Base-by-base conservation (phyloP, 2,329 filamentous ascomycete species). In the Colletotrichum theobromicola region DNA sequence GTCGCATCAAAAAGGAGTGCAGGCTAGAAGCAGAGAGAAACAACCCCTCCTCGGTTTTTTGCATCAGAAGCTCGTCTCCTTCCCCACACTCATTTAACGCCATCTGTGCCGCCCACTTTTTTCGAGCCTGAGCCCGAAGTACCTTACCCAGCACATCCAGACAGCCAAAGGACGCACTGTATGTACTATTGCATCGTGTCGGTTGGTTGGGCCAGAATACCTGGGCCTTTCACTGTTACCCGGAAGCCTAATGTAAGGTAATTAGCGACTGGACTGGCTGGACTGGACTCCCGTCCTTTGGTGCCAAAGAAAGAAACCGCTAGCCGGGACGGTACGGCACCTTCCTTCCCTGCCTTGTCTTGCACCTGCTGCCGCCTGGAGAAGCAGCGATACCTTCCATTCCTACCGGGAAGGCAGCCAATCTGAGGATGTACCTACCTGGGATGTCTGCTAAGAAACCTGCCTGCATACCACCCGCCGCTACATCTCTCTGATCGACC, bases 61-160 rank as follows among this genome's bases (percentile, higher is more conserved):
- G 60, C 67, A 61, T 65, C 53, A 58, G 70, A 68, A 62, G 16
- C 72, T 72, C 46, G n/a, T 42, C n/a, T 61, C 28, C 64, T 75
- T 75, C 65, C 74, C 74, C 74, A 75, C 74, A 75, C 70, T 75
- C 74, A 75, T 75, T 72, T 46, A 66, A 73, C 70, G 66, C 37
- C 55, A 55, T 70, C 53, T 66, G 16, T 50, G n/a, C 16, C 16
- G 16, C 26, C 66, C 66, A 61, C 55, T 34, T 34, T 60, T 46
- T 68, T n/a, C n/a, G 4, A 57, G 30, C n/a, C 21, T 28, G 24
- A 57, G 42, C 18, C n/a, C 21, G 28, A 60, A 32, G 57, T 32
- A 60, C 57, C 57, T 60, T 32, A 60, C 57, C 57, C 57, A 60
- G 28, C 42, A 55, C 28, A 26, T 58, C 21, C 64, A 60, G 21